Base-by-base conservation (phyloP, 2,329 filamentous ascomycete genomes). In the Cladosporium phlei region DNA sequence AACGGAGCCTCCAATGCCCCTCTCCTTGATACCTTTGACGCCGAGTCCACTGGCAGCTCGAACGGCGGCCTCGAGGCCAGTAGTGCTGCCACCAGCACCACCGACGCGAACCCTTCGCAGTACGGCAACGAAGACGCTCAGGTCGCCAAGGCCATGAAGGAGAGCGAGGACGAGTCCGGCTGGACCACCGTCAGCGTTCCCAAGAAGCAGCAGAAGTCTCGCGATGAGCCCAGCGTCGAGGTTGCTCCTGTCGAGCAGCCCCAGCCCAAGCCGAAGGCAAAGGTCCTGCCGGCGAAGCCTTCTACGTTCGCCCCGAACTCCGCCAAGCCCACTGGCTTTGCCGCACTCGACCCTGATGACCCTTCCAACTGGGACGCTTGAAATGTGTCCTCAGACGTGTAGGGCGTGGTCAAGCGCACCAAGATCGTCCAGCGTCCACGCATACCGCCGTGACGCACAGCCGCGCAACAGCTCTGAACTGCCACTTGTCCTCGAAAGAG, bases 111-210 rank as follows among this genome's bases (percentile, higher is more conserved):
- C 21, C 69, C 66, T 48, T 76, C 70, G 69, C 24, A 29, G 24
- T 40, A 40, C 24, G n/a, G n/a, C n/a, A n/a, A n/a, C n/a, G 66
- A 69, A 32, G 78, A 82, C 53, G 78, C 82, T 60, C 78, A 83
- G 62, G 65, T 81, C 59, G 72, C 73, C 35, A 66, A 76, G 49
- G 68, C 67, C 11, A 64, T 71, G 57, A 66, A 67, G 32, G 64
- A 76, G 38, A 72, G 64, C 39, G 69, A 70, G 40, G 66, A 68
- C 32, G 74, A 78, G 35, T 73, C 74, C 47, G 74, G 75, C 43
- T 83, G 80, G 80, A 80, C 75, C 53, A 78, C 78, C 8, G 79
- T 83, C 19, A 69, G 75, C 24, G 77, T 69, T 54, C 66, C 64
- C 29, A 68, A 69, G 59, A 82, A 81, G 69, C 68, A 70, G 52